Conservation (phyloP, 75 land plant genomes). For the Cunninghamia lanceolata region DNA sequence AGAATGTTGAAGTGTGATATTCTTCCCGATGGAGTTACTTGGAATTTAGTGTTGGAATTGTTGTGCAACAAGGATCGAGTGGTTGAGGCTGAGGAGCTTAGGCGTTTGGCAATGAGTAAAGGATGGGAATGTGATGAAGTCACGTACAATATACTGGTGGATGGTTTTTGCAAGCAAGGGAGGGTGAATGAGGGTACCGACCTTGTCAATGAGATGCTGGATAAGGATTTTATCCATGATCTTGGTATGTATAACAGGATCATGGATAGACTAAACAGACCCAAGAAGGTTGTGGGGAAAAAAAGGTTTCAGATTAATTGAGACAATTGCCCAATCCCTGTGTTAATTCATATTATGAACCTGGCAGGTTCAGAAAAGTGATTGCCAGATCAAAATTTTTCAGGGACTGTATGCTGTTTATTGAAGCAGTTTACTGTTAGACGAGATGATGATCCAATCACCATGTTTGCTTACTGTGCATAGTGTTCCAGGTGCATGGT, state of each 20-base stretch:
- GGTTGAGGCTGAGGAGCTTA: slow-evolving; percentile 46
- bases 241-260: slow-evolving; percentile 47
- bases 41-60: slow-evolving; percentile 42
- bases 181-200: slow-evolving; percentile 46
- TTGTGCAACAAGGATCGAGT: slow-evolving; percentile 40
- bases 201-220: slow-evolving; percentile 67
- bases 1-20: slow-evolving; percentile 43
- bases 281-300: neutral
- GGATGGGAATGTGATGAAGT: slow-evolving; percentile 44
- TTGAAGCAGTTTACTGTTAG: neutral
- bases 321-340: neutral
- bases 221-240: slow-evolving; percentile 53
- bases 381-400: neutral
- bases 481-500: neutral
- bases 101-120: slow-evolving; percentile 43
- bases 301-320: neutral
- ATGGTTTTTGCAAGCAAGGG: slow-evolving; percentile 54
- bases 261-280: slow-evolving; percentile 32
- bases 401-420: neutral
- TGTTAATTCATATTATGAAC: neutral
- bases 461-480: neutral
- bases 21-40: slow-evolving; percentile 54
- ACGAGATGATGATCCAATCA: neutral
- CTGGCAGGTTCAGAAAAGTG: neutral
- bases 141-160: slow-evolving; percentile 41